Percentiles rank a stretch among this genome's conserved stretches.
phyloP scores from a whole-genome alignment of 164 flowering plant species.

The Protea cynaroides region DNA sequence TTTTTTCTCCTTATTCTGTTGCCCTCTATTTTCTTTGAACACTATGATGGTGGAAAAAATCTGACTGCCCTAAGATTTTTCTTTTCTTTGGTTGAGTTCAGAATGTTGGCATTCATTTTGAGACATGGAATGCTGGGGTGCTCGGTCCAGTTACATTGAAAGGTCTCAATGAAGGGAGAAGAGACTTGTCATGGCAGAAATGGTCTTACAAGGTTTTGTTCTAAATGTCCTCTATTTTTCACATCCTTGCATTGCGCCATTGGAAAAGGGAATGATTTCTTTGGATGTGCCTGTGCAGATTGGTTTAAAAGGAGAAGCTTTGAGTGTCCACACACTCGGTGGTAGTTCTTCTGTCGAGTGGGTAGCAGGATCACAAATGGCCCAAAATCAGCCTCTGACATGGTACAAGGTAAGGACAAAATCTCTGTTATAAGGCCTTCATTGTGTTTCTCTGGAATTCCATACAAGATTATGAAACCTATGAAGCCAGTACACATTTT shows the following conservation, averaged over 20 bases:
- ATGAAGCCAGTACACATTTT: background rate
- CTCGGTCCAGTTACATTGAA: conserved; percentile 80
- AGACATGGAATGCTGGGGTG: conserved; percentile 91
- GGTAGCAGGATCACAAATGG: conserved; percentile 45
- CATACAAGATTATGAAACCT: too few species aligned
- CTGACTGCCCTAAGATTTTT: background rate
- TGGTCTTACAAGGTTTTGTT: conserved; percentile 86
- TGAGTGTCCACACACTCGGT: conserved; percentile 53
- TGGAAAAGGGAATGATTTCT: background rate
- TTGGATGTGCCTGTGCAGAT: conserved; percentile 36
- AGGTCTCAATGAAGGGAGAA: conserved; percentile 73
- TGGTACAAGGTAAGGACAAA: conserved; percentile 80
- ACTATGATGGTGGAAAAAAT: background rate
- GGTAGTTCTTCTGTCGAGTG: conserved; percentile 84
- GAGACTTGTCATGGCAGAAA: conserved; percentile 66
- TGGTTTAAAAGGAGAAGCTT: conserved; percentile 78
- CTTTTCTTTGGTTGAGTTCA: conserved; percentile 18
- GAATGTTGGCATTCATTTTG: conserved; percentile 86
- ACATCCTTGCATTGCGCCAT: background rate
- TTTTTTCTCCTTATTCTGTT: conserved; percentile 1
- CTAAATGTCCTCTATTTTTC: background rate
- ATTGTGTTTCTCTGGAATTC: background rate
- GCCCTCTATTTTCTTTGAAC: background rate
- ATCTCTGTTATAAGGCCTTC: conserved; percentile 5
- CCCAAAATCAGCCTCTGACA: conserved; percentile 57